Evolutionary conservation across 1,139 yeast genomes (phyloP).

Genomic region (Diutina scorzettiae): DNA sequence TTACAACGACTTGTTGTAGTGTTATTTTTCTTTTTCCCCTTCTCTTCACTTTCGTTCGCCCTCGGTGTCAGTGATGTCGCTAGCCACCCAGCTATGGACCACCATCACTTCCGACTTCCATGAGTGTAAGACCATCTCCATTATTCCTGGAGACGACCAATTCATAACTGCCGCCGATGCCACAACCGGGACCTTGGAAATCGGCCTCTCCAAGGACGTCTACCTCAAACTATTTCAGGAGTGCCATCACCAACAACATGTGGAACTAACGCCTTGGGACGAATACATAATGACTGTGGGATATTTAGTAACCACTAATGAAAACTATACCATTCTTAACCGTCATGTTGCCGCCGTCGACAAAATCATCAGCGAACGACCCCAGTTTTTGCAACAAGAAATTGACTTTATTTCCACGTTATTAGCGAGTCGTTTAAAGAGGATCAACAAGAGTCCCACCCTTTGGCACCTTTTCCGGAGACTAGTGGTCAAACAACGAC

Average conservation of each 20-base stretch:
- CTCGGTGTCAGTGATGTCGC: neutral
- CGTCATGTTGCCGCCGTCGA: constrained; percentile 14
- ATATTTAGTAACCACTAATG: constrained; percentile 28
- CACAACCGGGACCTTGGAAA: constrained; percentile 16
- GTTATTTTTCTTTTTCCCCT: too few relatives aligned
- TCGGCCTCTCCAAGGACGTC: constrained; percentile 22
- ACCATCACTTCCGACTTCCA: neutral
- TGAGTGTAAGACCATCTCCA: neutral
- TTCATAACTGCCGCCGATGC: constrained; percentile 9
- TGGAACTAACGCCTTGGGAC: constrained; percentile 6
- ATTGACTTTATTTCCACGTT: constrained; percentile 21
- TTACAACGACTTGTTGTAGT: too few relatives aligned
- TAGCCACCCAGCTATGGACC: neutral
- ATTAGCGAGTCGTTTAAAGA: constrained; percentile 21
- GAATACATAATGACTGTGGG: constrained; percentile 21
- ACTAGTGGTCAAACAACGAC: constrained; percentile 13
- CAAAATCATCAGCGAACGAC: neutral
- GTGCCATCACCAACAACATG: constrained; percentile 17
- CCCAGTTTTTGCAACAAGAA: constrained; percentile 13
- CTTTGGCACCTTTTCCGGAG: constrained; percentile 29
- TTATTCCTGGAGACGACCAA: neutral
- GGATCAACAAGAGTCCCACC: constrained; percentile 32
- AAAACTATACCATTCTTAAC: constrained; percentile 23
- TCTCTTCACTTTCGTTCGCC: too few relatives aligned
- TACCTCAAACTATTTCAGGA: constrained; percentile 23